phyloP scores from a whole-genome alignment of 2,329 filamentous ascomycete genomes.

The Coniella vitis region DNA sequence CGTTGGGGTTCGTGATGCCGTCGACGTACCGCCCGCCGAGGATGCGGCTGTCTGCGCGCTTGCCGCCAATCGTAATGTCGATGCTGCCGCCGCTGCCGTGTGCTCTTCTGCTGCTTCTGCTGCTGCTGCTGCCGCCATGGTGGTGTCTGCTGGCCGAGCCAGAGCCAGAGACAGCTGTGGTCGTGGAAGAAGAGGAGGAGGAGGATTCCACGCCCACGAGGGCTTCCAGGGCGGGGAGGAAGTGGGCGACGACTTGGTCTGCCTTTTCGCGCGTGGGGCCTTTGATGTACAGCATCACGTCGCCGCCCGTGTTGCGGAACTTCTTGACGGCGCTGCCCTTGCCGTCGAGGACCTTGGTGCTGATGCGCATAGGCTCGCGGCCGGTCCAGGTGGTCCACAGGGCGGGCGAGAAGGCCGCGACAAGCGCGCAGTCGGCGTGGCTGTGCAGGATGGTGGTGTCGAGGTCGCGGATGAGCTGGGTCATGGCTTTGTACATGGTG shows the following conservation, averaged over 20 bases:
- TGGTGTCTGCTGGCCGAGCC: too few species aligned
- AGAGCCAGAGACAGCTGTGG: too few species aligned
- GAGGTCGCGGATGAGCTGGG: neutral
- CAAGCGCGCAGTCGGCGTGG: neutral
- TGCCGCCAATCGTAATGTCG: neutral
- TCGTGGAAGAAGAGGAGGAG: too few species aligned
- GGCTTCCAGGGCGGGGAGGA: neutral
- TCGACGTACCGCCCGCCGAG: slow-evolving; percentile 10
- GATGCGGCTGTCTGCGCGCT: slow-evolving; percentile 1
- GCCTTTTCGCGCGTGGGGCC: neutral
- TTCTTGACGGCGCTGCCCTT: neutral
- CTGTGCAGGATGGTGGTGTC: neutral
- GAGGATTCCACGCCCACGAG: neutral
- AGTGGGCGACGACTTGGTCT: neutral
- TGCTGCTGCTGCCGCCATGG: too few species aligned
- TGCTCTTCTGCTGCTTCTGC: too few species aligned
- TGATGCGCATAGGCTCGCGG: neutral
- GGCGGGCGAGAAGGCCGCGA: neutral
- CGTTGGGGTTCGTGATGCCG: slow-evolving; percentile 12
- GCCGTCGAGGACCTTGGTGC: neutral
- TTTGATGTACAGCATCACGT: slow-evolving; percentile 1
- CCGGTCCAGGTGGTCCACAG: slow-evolving; percentile 1
- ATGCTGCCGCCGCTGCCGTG: neutral
- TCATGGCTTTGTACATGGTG: neutral
- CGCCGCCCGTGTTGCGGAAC: slow-evolving; percentile 1